phyloP scores from a whole-genome alignment of 768 basidiomycete genomes.

The Lactarius evosmus region DNA sequence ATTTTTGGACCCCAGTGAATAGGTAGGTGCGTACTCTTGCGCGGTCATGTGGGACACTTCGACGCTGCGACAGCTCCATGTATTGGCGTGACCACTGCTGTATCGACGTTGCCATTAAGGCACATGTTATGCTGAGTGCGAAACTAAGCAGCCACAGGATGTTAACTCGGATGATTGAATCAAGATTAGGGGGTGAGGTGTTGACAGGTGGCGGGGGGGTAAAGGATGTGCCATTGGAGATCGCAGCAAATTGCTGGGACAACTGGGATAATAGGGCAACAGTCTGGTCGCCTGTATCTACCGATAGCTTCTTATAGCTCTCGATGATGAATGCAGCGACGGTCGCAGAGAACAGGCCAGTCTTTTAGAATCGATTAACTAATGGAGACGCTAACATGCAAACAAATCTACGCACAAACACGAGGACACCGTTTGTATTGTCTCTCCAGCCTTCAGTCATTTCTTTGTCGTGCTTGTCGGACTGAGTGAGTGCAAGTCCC shows the following conservation, averaged over 20 bases:
- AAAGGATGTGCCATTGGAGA: neutral
- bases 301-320: slow-evolving; percentile 16
- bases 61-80: neutral
- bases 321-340: slow-evolving; percentile 22
- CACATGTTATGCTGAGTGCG: neutral
- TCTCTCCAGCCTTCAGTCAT: neutral
- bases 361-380: slow-evolving; percentile 2
- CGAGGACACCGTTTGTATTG: neutral
- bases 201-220: neutral
- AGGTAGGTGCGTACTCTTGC: slow-evolving; percentile 2
- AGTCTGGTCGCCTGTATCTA: neutral
- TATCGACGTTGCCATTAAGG: neutral
- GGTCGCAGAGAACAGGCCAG: slow-evolving; percentile 19
- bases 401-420: neutral
- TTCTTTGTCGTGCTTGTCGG: neutral
- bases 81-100: neutral
- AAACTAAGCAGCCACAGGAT: slow-evolving; percentile 3
- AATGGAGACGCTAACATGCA: neutral
- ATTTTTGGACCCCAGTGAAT: neutral
- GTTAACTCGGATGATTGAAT: neutral
- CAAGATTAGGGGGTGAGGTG: neutral
- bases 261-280: neutral
- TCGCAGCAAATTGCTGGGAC: neutral
- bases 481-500: neutral
- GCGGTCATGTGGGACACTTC: neutral